Base-by-base conservation (phyloP, 179 eudicot genomes). In the Spergularia azorica region DNA sequence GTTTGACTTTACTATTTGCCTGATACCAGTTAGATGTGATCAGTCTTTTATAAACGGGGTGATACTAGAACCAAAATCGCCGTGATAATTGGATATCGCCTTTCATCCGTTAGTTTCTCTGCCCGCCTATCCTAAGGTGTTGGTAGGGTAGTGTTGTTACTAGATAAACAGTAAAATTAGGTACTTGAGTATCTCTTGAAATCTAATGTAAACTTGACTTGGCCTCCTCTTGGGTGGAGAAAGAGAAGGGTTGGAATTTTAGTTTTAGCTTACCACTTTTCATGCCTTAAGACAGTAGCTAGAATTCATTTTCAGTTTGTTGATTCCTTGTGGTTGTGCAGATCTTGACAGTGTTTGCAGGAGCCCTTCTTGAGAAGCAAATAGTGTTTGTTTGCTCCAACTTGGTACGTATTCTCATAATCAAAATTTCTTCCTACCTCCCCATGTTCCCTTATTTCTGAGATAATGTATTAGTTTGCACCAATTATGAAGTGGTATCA, bases 311-410 rank as follows among this genome's bases (percentile, higher is more conserved):
- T 74, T 74, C 38, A 74, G 63, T 18, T 82, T 73, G 59, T 67
- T 77, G 70, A 60, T 79, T 68, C 67, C 18, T 10, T 75, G 75
- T 56, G 41, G 20, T 63, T 58, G 84, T 76, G 73, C 91, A 95
- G 99, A 88, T 95, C 6, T 81, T 94, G 79, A 91, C 98, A 79
- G 72, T 95, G 86, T 87, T 95, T 75, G 90, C 96, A n/a, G 99
- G 91, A 74, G 96, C 96, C 72, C 85, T 95, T 61, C 85, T 95
- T 86, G 99, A 95, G 86, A 95, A 94, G 86, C 97, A 95, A 81
- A 90, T 95, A 82, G 88, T 89, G 61, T 63, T 94, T 70, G 86
- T 91, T 80, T 95, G 94, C 79, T 90, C 99, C 41, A 95, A 95
- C 84, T 82, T 95, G 99, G 99, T 95, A 89, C n/a, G 87, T 78